A percentile compares a stretch with the other conserved stretches of the same genome.
Conservation (phyloP, 2,329 filamentous ascomycete species). For the Aspergillus carbonarius region DNA sequence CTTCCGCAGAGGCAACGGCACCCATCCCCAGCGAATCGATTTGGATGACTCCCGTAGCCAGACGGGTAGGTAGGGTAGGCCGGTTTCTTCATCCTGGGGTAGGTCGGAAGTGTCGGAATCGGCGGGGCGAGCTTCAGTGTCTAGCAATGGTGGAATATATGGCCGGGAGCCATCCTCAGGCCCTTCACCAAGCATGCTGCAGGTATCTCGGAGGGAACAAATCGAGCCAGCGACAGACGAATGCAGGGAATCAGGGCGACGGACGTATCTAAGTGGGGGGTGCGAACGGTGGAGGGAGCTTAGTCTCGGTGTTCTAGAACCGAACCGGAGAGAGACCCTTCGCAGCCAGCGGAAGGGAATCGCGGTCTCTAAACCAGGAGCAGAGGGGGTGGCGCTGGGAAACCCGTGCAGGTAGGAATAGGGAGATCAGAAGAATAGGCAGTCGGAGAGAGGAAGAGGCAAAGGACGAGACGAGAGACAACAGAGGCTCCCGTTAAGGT, state of each 20-base stretch:
- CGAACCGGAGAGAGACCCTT: conserved; percentile 5
- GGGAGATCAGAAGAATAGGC: neutral
- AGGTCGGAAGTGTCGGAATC: conserved; percentile 38
- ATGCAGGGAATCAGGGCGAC: conserved; percentile 7
- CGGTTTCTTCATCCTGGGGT: conserved; percentile 30
- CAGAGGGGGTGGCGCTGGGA: neutral
- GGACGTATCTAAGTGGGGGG: conserved; percentile 12
- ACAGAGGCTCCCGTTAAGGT: conserved; percentile 1
- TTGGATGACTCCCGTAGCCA: conserved; percentile 51
- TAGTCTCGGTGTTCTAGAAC: conserved; percentile 15
- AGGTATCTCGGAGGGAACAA: neutral
- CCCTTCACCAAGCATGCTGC: conserved; percentile 32
- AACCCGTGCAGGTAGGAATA: neutral
- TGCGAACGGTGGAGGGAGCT: conserved; percentile 10
- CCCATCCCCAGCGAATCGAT: conserved; percentile 49
- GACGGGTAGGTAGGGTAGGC: conserved; percentile 37
- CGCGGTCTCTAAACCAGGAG: neutral
- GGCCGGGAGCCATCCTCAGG: conserved; percentile 32
- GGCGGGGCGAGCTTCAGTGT: conserved; percentile 34
- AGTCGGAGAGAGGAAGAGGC: neutral
- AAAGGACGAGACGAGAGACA: neutral
- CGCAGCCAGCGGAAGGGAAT: conserved; percentile 14
- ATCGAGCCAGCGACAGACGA: conserved; percentile 13
- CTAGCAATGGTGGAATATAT: conserved; percentile 35
- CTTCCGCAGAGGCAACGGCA: conserved; percentile 47